phyloP scores from a whole-genome alignment of 2,329 filamentous ascomycete species.

The Talaromyces islandicus region DNA sequence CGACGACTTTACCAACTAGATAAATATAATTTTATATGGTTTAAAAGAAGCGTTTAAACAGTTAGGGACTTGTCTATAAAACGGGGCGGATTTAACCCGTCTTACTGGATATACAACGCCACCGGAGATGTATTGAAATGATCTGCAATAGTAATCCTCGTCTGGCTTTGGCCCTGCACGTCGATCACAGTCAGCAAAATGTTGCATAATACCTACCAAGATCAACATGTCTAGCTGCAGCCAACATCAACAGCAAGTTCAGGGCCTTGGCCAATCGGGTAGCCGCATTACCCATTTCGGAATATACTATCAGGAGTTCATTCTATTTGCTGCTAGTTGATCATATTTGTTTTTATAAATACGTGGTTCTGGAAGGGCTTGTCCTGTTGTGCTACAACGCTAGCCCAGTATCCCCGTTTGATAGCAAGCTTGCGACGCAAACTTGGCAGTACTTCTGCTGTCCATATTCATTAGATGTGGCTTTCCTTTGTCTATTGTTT shows the following conservation, averaged over 20 bases:
- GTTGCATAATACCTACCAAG: slow-evolving; percentile 3
- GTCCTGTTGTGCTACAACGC: slow-evolving; percentile 8
- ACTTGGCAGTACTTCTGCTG: background rate
- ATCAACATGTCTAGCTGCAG: background rate
- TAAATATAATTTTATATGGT: background rate
- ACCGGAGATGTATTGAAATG: background rate
- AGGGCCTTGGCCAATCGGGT: slow-evolving; percentile 4
- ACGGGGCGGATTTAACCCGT: background rate
- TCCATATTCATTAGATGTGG: background rate
- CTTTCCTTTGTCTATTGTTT: background rate
- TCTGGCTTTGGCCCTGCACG: background rate
- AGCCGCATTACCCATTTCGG: slow-evolving; percentile 4
- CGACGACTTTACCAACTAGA: background rate
- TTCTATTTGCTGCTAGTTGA: background rate
- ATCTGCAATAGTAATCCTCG: background rate
- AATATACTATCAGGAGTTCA: background rate
- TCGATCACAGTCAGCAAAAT: background rate
- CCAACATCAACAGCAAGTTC: background rate
- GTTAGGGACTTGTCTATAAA: background rate
- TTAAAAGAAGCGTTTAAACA: background rate
- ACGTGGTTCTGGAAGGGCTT: slow-evolving; percentile 7
- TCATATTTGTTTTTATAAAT: slow-evolving; percentile 3
- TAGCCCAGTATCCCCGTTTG: slow-evolving; percentile 5
- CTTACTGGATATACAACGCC: background rate
- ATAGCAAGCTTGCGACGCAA: slow-evolving; percentile 1